Base-by-base conservation (phyloP, 2,329 filamentous ascomycete species). In the Ascochyta lentis region DNA sequence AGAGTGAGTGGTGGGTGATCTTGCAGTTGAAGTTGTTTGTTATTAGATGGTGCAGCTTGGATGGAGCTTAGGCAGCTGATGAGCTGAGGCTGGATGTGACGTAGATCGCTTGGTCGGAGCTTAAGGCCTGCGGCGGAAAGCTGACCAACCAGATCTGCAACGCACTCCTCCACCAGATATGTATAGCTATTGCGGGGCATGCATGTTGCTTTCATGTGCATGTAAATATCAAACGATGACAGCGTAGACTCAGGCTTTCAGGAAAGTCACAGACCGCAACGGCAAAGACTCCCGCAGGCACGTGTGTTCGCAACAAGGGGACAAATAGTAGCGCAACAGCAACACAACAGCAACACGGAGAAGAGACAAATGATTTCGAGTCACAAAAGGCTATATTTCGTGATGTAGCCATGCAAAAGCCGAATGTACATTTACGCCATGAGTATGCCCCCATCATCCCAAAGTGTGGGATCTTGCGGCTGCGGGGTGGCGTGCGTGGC, bases 401-500 rank as follows among this genome's bases (percentile, higher is more conserved):
- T 68, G 65, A 63, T 70, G 64, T 60, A 70, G 65, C 67, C 61
- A 58, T 72, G 71, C 63, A 63, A 69, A 73, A 71, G 67, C 65
- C 66, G 59, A 71, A 69, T 71, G 61, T 73, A 73, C 68, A 74
- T 67, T 64, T 71, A 70, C 73, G 73, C 72, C 74, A 70, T 72
- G 70, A 67, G 70, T 73, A 74, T 76, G 74, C 71, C 68, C 67
- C 69, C 63, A 70, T 72, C 72, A 65, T 73, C 69, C 73, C 68
- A 73, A 72, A 72, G 62, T 67, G 60, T 65, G 64, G 64, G 68
- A 66, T 67, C 61, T 59, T 68, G 63, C 62, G 65, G 64, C 63
- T 62, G 50, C 64, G 59, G 66, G 63, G 59, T 59, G 63, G 67
- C 65, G 66, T 59, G 68, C 65, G 61, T 65, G 49, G 67, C 65